Evolutionary conservation across 2,329 filamentous ascomycete genomes (phyloP).

Genomic region (Cytospora leucostoma): DNA sequence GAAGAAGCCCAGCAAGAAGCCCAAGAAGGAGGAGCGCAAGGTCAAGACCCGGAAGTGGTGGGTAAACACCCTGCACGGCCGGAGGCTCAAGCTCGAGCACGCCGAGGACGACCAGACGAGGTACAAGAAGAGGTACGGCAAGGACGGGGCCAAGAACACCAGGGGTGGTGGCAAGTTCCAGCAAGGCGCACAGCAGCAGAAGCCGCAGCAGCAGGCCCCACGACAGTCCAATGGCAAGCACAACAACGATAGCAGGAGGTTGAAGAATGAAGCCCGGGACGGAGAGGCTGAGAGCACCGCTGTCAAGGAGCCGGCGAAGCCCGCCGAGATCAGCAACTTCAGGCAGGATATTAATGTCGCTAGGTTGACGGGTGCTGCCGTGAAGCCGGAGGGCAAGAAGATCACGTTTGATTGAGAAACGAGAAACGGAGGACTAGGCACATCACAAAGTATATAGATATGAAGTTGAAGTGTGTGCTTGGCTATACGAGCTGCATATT

Average conservation of each 20-base stretch:
- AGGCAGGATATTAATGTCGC: constrained; percentile 53
- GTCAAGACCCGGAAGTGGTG: constrained; percentile 72
- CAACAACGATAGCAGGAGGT: constrained; percentile 82
- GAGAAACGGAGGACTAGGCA: not conserved
- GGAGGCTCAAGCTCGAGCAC: constrained; percentile 84
- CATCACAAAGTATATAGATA: not conserved
- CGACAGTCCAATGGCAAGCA: constrained; percentile 57
- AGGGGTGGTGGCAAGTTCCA: constrained; percentile 19
- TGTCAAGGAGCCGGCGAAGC: constrained; percentile 36
- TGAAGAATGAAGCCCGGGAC: constrained; percentile 93
- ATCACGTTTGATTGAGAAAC: constrained; percentile 69
- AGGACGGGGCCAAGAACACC: constrained; percentile 57
- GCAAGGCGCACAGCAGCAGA: constrained; percentile 11
- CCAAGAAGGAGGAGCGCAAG: constrained; percentile 51
- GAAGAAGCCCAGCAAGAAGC: constrained; percentile 27
- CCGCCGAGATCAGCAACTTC: constrained; percentile 38
- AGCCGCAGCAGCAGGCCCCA: not conserved
- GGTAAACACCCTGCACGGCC: constrained; percentile 80
- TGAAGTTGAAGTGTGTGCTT: not conserved
- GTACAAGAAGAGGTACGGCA: constrained; percentile 93
- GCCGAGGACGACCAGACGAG: constrained; percentile 86
- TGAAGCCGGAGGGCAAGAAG: constrained; percentile 78
- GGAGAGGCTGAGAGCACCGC: constrained; percentile 3
- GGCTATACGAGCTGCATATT: not conserved
- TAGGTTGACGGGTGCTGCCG: constrained; percentile 76